phyloP scores from a whole-genome alignment of 345 rosid genomes.

The Noccaea bulbosa region DNA sequence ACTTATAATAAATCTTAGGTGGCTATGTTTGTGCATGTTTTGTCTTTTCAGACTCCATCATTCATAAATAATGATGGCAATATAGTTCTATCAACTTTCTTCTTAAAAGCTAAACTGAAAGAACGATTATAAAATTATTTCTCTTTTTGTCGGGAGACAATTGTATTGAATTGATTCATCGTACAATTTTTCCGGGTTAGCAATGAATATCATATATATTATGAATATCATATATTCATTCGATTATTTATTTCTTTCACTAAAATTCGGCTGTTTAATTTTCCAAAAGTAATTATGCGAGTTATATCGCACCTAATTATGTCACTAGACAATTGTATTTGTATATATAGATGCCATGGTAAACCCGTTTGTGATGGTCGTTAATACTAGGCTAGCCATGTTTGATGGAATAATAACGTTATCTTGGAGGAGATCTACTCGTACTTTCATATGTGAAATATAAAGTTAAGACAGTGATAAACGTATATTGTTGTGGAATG shows the following conservation, averaged over 20 bases:
- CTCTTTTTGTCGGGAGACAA: slow-evolving; percentile 4
- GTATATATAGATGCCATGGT: too few species aligned
- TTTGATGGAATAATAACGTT: too few species aligned
- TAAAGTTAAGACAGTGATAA: too few species aligned
- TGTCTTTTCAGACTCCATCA: slow-evolving; percentile 35
- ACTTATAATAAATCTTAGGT: slow-evolving; percentile 24
- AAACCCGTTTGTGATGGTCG: too few species aligned
- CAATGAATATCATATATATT: background rate
- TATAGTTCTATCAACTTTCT: slow-evolving; percentile 30
- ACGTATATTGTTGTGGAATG: too few species aligned
- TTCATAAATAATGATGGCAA: slow-evolving; percentile 35
- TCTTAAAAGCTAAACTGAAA: slow-evolving; percentile 10
- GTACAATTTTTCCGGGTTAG: slow-evolving; percentile 23
- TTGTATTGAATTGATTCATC: slow-evolving; percentile 28
- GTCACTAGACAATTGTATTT: too few species aligned
- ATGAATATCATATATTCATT: background rate
- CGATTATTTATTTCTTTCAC: background rate
- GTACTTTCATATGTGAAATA: too few species aligned
- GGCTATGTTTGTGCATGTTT: slow-evolving; percentile 35
- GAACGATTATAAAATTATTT: slow-evolving; percentile 7
- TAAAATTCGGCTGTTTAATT: too few species aligned
- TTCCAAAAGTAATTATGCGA: too few species aligned
- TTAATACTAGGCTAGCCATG: too few species aligned
- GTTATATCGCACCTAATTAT: too few species aligned
- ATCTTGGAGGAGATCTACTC: background rate